Base-by-base conservation (phyloP, 495 filamentous ascomycete genomes). In the Talaromyces borbonicus region DNA sequence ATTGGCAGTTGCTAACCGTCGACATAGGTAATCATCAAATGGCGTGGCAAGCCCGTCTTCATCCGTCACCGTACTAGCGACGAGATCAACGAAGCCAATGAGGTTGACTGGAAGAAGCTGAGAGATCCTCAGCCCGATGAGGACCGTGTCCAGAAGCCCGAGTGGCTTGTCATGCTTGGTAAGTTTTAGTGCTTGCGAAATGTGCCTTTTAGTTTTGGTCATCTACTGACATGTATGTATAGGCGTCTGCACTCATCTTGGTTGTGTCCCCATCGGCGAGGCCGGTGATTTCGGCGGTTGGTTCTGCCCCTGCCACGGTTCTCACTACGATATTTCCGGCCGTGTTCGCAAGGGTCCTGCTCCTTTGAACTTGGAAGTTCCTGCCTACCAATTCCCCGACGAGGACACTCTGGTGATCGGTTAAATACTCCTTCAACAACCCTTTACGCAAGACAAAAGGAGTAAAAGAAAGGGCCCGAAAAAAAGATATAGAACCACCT, bases 291-390 rank as follows among this genome's bases (percentile, higher is more conserved):
- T 73, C 64, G 92, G 92, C 58, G 92, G 92, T 59, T 99, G 92
- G 92, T 99, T 99, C 82, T 99, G 92, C 75, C 92, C 92, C 50
- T 99, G 92, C 82, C 92, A 99, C 78, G 92, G 92, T 63, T 95
- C 89, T 47, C 92, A 99, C 75, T 99, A 99, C 79, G 92, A 99
- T 69, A 95, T 99, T 69, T 95, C 87, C 50, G 92, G 92, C 61
- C 87, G 92, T 65, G 83, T 90, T 71, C 80, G 92, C 68, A 95
- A 85, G 77, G 92, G 92, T 18, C 92, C 92, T 39, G 92, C 92
- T 45, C 92, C 92, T 51, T 76, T 97, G 58, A 99, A 99, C 76
- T 77, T 99, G 57, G 92, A 95, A 78, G 80, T 99, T 52, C 92
- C 92, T 50, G 55, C 60, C 59, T 99, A 99, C 74, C 82, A 80